Conservation (phyloP, 495 filamentous ascomycete genomes). For the Ramalina intermedia region DNA sequence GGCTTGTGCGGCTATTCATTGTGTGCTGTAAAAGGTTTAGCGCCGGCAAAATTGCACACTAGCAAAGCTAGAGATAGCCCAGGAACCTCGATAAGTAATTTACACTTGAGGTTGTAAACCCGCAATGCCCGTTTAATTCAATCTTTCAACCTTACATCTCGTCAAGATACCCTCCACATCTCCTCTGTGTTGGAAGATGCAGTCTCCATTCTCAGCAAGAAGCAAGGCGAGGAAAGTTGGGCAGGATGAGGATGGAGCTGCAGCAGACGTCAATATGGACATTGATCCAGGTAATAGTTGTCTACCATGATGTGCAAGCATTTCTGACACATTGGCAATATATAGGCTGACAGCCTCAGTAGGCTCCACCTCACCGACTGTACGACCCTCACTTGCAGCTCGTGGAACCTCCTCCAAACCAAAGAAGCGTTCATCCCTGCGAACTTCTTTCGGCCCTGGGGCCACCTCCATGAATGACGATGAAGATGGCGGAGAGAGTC, state of each 20-base stretch:
- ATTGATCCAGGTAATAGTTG: background rate
- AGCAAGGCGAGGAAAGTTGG: slow-evolving; percentile 64
- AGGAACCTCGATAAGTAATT: too few species aligned
- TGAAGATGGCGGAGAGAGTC: slow-evolving; percentile 37
- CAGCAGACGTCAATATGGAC: background rate
- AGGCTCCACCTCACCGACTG: slow-evolving; percentile 14
- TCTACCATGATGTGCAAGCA: background rate
- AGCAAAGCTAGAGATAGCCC: too few species aligned
- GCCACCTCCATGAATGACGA: slow-evolving; percentile 40
- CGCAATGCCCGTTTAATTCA: too few species aligned
- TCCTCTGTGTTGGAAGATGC: slow-evolving; percentile 26
- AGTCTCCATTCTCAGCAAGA: slow-evolving; percentile 50
- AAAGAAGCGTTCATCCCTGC: slow-evolving; percentile 48
- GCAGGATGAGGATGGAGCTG: slow-evolving; percentile 28
- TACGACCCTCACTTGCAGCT: slow-evolving; percentile 6
- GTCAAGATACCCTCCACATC: too few species aligned
- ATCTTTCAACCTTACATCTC: too few species aligned
- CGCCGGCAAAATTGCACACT: too few species aligned
- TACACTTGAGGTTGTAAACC: too few species aligned
- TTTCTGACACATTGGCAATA: background rate
- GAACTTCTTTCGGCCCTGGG: slow-evolving; percentile 60
- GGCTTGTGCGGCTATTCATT: too few species aligned
- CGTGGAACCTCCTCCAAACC: slow-evolving; percentile 31
- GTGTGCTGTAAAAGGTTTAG: too few species aligned
- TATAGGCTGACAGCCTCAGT: slow-evolving; percentile 12